Evolutionary conservation across 1,284 basidiomycete genomes (phyloP), one percentile per base, ranked within the genome.

Genomic region (Ustilago trichophora): DNA sequence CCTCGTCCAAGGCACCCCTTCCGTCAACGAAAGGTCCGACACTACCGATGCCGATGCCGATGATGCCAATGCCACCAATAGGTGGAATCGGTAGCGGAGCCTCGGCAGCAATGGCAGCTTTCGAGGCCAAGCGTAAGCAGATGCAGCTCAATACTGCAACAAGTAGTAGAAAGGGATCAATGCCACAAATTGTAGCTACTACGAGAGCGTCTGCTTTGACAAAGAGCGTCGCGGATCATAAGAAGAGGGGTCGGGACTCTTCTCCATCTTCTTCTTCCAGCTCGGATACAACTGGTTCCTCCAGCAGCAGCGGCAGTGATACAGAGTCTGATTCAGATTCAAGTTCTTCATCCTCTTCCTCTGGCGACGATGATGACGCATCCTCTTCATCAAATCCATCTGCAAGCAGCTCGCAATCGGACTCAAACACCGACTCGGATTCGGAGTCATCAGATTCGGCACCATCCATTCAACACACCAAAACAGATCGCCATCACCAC

Each of bases 71-170:
- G 25, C 41, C 47, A 33, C 12, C 19, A n/a, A n/a, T n/a, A n/a
- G n/a, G n/a, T n/a, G n/a, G 16, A 9, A 15, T 40, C 12, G 8
- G 22, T 26, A 16, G 34, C 12, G 22, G 27, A 15, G 18, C 58
- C 15, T 41, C 51, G 6, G 47, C 58, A 7, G 59, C 66, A 18
- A 40, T 69, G 47, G 55, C 66, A 10, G 66, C 66, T 2, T 63
- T 69, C 26, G 66, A 69, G 13, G 48, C 59, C 4, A 50, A 40
- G 21, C 41, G 47, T 6, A 55, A 55, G 24, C 49, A 50, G 12
- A 46, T 57, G 36, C 48, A 35, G 15, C 21, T 24, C 12, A 6
- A 27, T 16, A 27, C 45, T 16, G 18, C n/a, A 16, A 15, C 27
- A 27, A 38, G 18, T 12, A 5, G 27, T n/a, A n/a, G n/a, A n/a